Base-by-base conservation (phyloP, 2,329 filamentous ascomycete species). In the Epichloe hybrida region DNA sequence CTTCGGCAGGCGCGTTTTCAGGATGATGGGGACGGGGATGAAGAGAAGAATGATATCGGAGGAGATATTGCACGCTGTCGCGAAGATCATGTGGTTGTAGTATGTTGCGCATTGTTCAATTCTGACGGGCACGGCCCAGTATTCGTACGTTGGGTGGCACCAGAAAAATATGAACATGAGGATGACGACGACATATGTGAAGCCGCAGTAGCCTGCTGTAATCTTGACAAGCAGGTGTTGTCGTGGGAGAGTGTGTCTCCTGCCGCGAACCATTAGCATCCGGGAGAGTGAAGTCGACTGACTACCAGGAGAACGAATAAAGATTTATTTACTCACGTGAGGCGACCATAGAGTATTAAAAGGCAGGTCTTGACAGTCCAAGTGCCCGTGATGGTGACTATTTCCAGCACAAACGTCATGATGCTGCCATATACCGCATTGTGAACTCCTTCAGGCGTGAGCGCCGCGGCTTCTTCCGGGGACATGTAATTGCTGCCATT, bases 321-420 rank as follows among this genome's bases (percentile, higher is more conserved):
- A 11, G 13, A 13, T 4, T n/a, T 7, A 68, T 11, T 9, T 17
- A 68, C 62, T 61, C 52, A 75, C 61, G 68, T 81, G 60, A 81
- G 68, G 20, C 77, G 66, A 5, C 66, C 66, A 35, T 79, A 79
- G 43, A 80, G 63, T 12, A 78, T 63, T 13, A 80, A 57, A 13
- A 80, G 58, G 47, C 74, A 78, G 1, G 67, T 67, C 56, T 79
- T 80, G 56, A 76, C 65, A 0, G 72, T 64, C 76, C 76, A 80
- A 4, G 73, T 68, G 1, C 69, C 72, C 1, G 69, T 62, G 40
- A 76, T 64, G 55, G 75, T 75, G 57, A 72, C 74, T 52, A 77
- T 69, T 55, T 79, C 76, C 13, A 74, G 69, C 0, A 73, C 72
- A 49, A 79, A 63, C 1, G 76, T 72, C 58, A 76, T 69, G 56